A percentile compares a stretch with the other conserved stretches of the same genome.
phyloP scores from a whole-genome alignment of 345 rosid genomes.

The Conringia planisiliqua region DNA sequence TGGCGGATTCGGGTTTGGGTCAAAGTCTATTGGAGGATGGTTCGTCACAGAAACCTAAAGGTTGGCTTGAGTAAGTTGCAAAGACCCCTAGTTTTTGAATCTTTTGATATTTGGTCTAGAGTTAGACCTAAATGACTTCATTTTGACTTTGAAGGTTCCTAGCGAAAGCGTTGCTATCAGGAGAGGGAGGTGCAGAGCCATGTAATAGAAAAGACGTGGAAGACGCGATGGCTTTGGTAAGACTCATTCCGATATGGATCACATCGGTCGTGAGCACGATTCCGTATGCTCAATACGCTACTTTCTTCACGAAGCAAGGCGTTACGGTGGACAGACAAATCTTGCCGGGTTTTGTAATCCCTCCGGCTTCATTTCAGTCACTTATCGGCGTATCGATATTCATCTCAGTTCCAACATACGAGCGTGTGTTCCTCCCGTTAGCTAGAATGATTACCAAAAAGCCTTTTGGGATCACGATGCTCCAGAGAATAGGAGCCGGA shows the following conservation, averaged over 20 bases:
- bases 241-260: slow-evolving; percentile 73
- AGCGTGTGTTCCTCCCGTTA: slow-evolving; percentile 38
- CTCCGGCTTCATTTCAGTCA: slow-evolving; percentile 66
- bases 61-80: neutral
- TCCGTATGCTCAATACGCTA: slow-evolving; percentile 50
- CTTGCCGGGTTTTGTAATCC: slow-evolving; percentile 47
- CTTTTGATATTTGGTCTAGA: neutral
- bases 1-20: slow-evolving; percentile 4
- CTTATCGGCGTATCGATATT: slow-evolving; percentile 60
- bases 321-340: slow-evolving; percentile 51
- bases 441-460: slow-evolving; percentile 39
- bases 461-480: slow-evolving; percentile 35
- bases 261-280: slow-evolving; percentile 56
- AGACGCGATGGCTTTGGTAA: slow-evolving; percentile 62
- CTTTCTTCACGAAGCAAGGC: slow-evolving; percentile 80
- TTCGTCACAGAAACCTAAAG: neutral
- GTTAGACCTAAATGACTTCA: neutral
- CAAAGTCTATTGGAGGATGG: slow-evolving; percentile 9
- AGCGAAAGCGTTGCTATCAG: slow-evolving; percentile 38
- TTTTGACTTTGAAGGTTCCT: slow-evolving; percentile 35
- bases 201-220: slow-evolving; percentile 69
- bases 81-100: neutral
- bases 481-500: slow-evolving; percentile 32
- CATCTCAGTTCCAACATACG: slow-evolving; percentile 50
- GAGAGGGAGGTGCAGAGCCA: slow-evolving; percentile 34